Base-by-base conservation (phyloP, 1,284 basidiomycete genomes). In the Tremellales sp. region DNA sequence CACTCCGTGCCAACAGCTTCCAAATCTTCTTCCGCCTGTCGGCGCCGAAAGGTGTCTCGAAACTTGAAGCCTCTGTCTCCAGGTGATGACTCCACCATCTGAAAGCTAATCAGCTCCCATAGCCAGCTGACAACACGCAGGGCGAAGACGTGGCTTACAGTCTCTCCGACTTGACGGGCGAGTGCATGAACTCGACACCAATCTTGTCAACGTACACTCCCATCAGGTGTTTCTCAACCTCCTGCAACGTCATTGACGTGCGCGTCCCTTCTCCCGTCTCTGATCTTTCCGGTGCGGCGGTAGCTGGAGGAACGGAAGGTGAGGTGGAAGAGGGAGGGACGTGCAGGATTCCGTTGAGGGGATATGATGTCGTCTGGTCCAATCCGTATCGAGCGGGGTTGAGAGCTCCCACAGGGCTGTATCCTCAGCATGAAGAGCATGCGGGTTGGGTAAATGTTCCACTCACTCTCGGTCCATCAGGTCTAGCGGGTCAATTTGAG, bases 21-120 rank as follows among this genome's bases (percentile, higher is more conserved):
- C 87, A 84, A 29, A 86, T 85, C 48, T 79, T 76, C 64, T 79
- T 82, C 64, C 80, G 75, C 37, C 66, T 61, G 65, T 72, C 61
- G 2, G 52, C 33, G 1, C 54, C 35, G 29, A 71, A 45, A 0
- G 75, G 64, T 4, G 67, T 62, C 21, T 74, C 73, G 11, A 75
- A 62, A 1, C 73, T 69, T 13, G 54, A 17, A 21, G 68, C 75
- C 43, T 81, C 78, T 1, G 83, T 83, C 70, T 93, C 89, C 11
- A 93, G 78, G 15, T 87, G 76, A 62, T 87, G 84, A 2, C 87
- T 84, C 73, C 91, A 90, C 87, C 88, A 91, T 6, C 63, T 65
- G 33, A 19, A 8, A 13, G 43, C n/a, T 2, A 7, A 7, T 23
- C 39, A 25, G 37, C 27, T 7, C 12, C 22, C n/a, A 21, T 29